A percentile compares a stretch with the other conserved stretches of the same genome.
Evolutionary conservation across 2,329 filamentous ascomycete species (phyloP).

Genomic region (Arthrobotrys megalospora): DNA sequence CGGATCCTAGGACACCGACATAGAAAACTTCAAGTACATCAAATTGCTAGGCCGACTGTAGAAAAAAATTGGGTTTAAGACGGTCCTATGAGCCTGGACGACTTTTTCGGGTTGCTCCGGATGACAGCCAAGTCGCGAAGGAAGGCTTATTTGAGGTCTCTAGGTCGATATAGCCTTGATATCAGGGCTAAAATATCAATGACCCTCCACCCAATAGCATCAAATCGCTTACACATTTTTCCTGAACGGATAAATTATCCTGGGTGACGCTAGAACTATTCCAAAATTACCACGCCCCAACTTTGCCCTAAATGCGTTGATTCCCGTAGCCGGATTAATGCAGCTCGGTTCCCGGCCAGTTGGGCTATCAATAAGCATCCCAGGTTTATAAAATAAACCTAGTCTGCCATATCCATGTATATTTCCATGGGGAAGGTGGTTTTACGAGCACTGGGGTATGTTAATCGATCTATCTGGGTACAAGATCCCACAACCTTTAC

Average conservation of each 20-base stretch:
- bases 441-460: conserved; percentile 1
- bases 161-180: conserved; percentile 25
- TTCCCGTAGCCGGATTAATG: conserved; percentile 10
- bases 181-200: conserved; percentile 34
- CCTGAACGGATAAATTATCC: conserved; percentile 43
- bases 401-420: background rate
- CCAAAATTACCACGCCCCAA: conserved; percentile 7
- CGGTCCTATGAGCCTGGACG: too few species aligned
- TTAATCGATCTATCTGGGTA: background rate
- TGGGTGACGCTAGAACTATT: background rate
- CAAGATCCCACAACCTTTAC: conserved; percentile 7
- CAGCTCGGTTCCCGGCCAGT: background rate
- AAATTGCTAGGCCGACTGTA: too few species aligned
- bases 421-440: background rate
- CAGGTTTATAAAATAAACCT: conserved; percentile 16
- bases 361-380: conserved; percentile 9
- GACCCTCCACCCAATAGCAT: background rate
- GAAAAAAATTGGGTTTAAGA: too few species aligned
- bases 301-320: background rate
- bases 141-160: background rate
- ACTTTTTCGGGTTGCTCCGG: too few species aligned
- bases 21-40: background rate
- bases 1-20: background rate
- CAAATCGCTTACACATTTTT: conserved; percentile 5
- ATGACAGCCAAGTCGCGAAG: background rate